A percentile compares a stretch with the other conserved stretches of the same genome.
Evolutionary conservation across 73 alveolate species (phyloP).

Genomic region (Uronychia setigera): DNA sequence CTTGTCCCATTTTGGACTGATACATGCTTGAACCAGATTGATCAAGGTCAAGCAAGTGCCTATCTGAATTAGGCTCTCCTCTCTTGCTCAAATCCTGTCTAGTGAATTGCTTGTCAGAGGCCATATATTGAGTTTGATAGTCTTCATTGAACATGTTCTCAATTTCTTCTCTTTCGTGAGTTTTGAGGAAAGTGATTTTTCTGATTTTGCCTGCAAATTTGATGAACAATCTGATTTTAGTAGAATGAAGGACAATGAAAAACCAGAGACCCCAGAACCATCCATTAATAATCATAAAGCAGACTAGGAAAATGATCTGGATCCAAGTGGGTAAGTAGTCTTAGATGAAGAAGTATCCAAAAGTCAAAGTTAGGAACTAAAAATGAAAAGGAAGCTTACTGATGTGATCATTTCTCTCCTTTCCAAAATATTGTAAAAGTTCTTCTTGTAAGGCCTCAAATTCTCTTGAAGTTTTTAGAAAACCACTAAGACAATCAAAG

Average conservation of each 20-base stretch:
- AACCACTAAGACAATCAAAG: conserved; percentile 28
- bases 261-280: not conserved
- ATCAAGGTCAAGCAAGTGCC: no score
- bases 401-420: not conserved
- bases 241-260: not conserved
- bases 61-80: no score
- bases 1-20: no score
- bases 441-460: conserved; percentile 40
- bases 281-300: no score
- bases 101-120: no score
- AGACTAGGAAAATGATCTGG: not conserved
- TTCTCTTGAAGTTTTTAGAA: conserved; percentile 20
- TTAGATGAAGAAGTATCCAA: not conserved
- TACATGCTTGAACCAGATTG: no score
- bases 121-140: no score
- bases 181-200: not conserved
- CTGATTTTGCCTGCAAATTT: not conserved
- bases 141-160: not conserved
- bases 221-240: not conserved
- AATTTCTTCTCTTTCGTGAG: not conserved
- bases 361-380: not conserved
- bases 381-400: not conserved
- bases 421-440: not conserved
- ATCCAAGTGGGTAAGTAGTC: not conserved
- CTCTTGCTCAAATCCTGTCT: no score